Base-by-base conservation (phyloP, 2,329 filamentous ascomycete species). In the Microascus cirrosus region DNA sequence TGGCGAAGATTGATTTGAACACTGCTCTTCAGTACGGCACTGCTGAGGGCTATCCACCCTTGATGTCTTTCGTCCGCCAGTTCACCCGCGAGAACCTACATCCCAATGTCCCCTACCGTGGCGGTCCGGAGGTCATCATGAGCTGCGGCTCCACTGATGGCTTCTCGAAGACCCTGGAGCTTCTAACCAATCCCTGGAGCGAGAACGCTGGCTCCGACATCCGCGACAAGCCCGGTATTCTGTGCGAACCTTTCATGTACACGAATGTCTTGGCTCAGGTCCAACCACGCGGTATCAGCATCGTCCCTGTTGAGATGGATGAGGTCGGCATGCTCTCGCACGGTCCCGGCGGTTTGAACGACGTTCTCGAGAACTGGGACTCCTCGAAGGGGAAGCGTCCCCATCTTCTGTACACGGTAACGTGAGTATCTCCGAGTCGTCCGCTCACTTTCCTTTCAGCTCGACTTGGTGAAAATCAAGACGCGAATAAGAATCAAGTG, bases 321-420 rank as follows among this genome's bases (percentile, higher is more conserved):
- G 77, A 80, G 4, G 81, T 89, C 63, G 92, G 92, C 24, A 94
- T 96, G 87, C 63, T 81, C n/a, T 83, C 84, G 0, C 74, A 79
- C 24, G 91, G 91, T 0, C 78, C 82, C 6, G 89, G 89, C 32
- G 87, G 90, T 1, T 73, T 96, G 61, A 77, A 84, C 60, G 87
- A 95, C 64, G 83, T 96, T 1, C 74, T 96, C 34, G 81, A 84
- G 57, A 90, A 88, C 64, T 96, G 92, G 92, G 88, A 96, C 69
- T 76, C 77, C 53, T 76, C 76, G 48, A 85, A 79, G 64, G 92
- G 92, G 1, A 85, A 83, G 66, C 79, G 87, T 59, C 92, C 92
- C 48, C 88, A 93, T 69, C 69, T 96, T 62, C 79, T 96, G 76
- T 96, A 96, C 69, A 95, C 90, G 1, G 88, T 96, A 62, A 92